Evolutionary conservation across 1,284 basidiomycete species (phyloP).

Genomic region (Calocybe gambosa): DNA sequence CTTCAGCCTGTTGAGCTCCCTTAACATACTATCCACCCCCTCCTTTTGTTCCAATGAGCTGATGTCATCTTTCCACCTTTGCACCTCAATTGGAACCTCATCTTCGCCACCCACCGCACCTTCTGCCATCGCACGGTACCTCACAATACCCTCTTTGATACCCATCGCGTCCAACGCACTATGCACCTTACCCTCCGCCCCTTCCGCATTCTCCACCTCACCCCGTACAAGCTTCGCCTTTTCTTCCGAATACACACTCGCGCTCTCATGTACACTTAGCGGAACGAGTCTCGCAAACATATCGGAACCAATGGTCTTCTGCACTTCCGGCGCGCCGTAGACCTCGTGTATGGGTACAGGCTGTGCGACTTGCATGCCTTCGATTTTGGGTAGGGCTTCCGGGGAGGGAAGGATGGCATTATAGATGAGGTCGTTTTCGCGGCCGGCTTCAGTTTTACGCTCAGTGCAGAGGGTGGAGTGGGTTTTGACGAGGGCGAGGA

Average conservation of each 20-base stretch:
- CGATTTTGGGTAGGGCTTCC: constrained; percentile 76
- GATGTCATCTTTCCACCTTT: constrained; percentile 77
- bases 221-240: constrained; percentile 93
- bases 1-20: constrained; percentile 60
- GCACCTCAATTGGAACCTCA: constrained; percentile 71
- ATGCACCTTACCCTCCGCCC: constrained; percentile 75
- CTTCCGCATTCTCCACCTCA: constrained; percentile 84
- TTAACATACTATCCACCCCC: constrained; percentile 58
- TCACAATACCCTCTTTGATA: constrained; percentile 69
- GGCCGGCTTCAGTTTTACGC: constrained; percentile 68
- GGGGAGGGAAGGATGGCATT: constrained; percentile 87
- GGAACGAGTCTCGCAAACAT: constrained; percentile 88
- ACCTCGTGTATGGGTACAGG: constrained; percentile 93
- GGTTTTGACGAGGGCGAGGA: constrained; percentile 80
- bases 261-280: constrained; percentile 92
- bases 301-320: constrained; percentile 92
- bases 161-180: constrained; percentile 82
- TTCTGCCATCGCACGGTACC: constrained; percentile 75
- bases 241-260: constrained; percentile 96
- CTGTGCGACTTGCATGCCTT: constrained; percentile 73
- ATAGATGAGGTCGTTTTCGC: constrained; percentile 98
- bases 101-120: constrained; percentile 62
- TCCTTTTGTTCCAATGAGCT: constrained; percentile 58
- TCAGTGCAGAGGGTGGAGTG: constrained; percentile 78
- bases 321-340: constrained; percentile 86